Evolutionary conservation across 192 early-diverging fungal species (phyloP), one percentile per base, ranked within the genome.

Genomic region (Borealophlyctis nickersoniae): DNA sequence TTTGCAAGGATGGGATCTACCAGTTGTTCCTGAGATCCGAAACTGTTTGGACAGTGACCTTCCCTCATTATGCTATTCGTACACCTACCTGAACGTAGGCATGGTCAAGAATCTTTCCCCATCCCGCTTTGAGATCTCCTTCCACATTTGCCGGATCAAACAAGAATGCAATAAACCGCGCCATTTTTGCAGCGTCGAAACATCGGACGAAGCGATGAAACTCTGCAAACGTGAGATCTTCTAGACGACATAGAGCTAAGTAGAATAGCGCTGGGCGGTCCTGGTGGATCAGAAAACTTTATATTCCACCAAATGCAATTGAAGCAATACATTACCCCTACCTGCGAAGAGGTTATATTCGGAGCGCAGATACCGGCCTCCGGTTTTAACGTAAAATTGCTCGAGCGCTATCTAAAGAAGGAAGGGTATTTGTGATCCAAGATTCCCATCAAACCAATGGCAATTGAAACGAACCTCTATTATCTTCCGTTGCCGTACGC

Each of bases 281-380:
- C 9, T 14, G 7, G 2, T 55, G 9, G 32, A 51, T 63, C 19
- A n/a, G 9, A 35, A 13, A 36, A 2, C 30, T 1, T 66, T 35
- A 28, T 24, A 51, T 39, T n/a, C n/a, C n/a, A n/a, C n/a, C n/a
- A n/a, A n/a, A n/a, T n/a, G n/a, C 33, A 9, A 0, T 1, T 16
- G n/a, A 69, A 9, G 28, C 11, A 30, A 19, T 14, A 34, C 1
- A 23, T 14, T 27, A 4, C 22, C 27, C 49, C 13, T 62, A 74
- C 78, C 70, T 52, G 69, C 72, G 58, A 78, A 77, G 9, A 77
- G 60, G 54, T 76, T 70, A 62, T 75, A 76, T n/a, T 78, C 76
- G 32, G 55, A 58, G 28, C 67, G 36, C 4, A 81, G 62, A 29
- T 68, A 74, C 48, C 67, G 59, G 4, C 68, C 73, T 9, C 74